Conservation (phyloP, 441 rosid species). For the Pelargonium myrrhifolium region DNA sequence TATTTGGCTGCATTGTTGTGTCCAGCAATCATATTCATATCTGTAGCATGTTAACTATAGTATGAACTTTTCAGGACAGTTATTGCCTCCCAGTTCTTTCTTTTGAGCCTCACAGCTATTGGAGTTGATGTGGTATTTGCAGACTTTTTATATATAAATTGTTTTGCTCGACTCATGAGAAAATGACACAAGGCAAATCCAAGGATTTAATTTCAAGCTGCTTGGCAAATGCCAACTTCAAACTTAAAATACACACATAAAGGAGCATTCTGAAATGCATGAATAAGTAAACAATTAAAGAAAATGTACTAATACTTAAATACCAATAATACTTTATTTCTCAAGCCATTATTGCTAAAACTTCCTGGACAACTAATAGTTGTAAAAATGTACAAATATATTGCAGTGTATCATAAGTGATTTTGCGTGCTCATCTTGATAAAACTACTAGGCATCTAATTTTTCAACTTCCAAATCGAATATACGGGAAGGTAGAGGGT, state of each 20-base stretch:
- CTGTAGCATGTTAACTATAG: too few relatives aligned
- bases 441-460: neutral
- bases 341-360: neutral
- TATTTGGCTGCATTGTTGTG: too few relatives aligned
- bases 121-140: too few relatives aligned
- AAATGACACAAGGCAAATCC: too few relatives aligned
- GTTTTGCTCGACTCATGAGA: too few relatives aligned
- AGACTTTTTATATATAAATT: too few relatives aligned
- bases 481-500: neutral
- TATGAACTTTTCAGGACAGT: too few relatives aligned
- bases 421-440: neutral
- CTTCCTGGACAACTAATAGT: neutral
- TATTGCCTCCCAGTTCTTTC: too few relatives aligned
- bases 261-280: neutral
- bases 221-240: neutral
- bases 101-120: too few relatives aligned
- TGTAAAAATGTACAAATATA: neutral
- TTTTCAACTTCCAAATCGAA: neutral
- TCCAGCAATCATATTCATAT: too few relatives aligned
- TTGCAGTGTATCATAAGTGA: neutral
- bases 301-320: neutral
- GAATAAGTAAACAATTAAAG: neutral
- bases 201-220: neutral
- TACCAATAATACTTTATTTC: neutral
- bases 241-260: too few relatives aligned